These are phyloP conservation scores for Phialophora macrospora DNA, from an alignment of 2,329 filamentous ascomycete species.

Conservation along the genomic window DNA sequence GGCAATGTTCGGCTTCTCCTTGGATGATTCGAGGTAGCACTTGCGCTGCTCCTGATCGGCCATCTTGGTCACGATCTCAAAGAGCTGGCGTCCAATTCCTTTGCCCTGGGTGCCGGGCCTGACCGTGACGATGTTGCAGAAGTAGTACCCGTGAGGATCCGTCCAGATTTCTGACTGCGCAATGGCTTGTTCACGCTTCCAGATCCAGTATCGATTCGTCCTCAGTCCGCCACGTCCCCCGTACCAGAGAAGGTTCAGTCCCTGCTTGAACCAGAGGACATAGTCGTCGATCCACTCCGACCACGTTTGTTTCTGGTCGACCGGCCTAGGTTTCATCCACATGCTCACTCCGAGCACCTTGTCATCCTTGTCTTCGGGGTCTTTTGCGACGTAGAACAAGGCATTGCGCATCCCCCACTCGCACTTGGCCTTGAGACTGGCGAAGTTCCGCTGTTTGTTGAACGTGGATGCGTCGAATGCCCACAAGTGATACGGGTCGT, in stretches of 20 bases:
- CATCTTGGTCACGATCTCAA: conserved; percentile 65
- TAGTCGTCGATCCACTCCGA: conserved; percentile 66
- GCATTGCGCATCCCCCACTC: conserved; percentile 72
- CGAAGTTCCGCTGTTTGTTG: conserved; percentile 63
- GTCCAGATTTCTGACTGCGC: conserved; percentile 68
- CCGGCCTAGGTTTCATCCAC: conserved; percentile 67
- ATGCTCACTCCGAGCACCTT: conserved; percentile 72
- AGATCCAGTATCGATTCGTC: conserved; percentile 71
- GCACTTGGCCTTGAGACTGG: conserved; percentile 68
- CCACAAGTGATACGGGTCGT: conserved; percentile 71
- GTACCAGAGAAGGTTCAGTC: conserved; percentile 69
- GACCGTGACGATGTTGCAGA: conserved; percentile 76
- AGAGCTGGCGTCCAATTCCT: conserved; percentile 68
- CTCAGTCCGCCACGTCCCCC: conserved; percentile 69
- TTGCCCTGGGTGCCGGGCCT: conserved; percentile 67
- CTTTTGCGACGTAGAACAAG: conserved; percentile 72
- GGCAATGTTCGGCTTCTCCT: conserved; percentile 68
- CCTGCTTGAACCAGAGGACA: conserved; percentile 69
- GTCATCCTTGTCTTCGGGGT: conserved; percentile 49
- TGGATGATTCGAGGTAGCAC: conserved; percentile 74
- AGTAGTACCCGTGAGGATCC: conserved; percentile 71
- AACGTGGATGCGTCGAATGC: conserved; percentile 64
- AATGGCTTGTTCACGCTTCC: conserved; percentile 68
- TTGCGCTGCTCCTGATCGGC: conserved; percentile 68
- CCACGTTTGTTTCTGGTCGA: conserved; percentile 61